A percentile compares a stretch with the other conserved stretches of the same genome.
phyloP scores from a whole-genome alignment of 2,329 filamentous ascomycete species.

The Sordariomycetes sp. region DNA sequence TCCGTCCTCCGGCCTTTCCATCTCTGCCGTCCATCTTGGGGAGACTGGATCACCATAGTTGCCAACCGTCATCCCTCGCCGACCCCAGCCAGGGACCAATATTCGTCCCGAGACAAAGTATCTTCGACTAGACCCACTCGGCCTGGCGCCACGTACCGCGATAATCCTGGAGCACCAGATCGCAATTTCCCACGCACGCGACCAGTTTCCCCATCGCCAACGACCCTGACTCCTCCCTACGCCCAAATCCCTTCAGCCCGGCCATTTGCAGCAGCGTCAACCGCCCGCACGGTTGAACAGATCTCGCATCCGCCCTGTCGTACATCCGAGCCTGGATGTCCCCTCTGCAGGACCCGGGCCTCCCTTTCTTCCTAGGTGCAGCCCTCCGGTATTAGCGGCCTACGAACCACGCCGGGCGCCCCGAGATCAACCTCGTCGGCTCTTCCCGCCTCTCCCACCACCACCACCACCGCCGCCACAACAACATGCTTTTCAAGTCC shows the following conservation, averaged over 20 bases:
- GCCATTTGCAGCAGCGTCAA: background rate
- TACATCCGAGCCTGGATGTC: background rate
- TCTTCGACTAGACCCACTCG: background rate
- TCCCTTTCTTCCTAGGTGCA: background rate
- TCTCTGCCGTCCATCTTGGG: background rate
- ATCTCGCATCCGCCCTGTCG: background rate
- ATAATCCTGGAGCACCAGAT: background rate
- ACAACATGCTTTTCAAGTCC: background rate
- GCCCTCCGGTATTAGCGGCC: background rate
- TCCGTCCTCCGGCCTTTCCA: background rate
- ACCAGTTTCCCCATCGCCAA: background rate
- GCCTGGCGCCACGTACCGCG: background rate
- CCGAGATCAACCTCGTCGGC: background rate
- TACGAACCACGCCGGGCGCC: background rate
- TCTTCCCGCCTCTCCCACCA: background rate
- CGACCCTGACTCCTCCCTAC: background rate
- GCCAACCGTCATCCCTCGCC: background rate
- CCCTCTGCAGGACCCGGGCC: background rate
- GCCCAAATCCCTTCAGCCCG: background rate
- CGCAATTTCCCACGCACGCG: background rate
- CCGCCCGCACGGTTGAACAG: background rate
- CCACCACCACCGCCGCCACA: too few species aligned
- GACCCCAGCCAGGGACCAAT: background rate
- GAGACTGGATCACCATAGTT: background rate
- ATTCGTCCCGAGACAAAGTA: background rate